Base-by-base conservation (phyloP, 2,329 filamentous ascomycete genomes). In the Alternaria angustiovoidea region DNA sequence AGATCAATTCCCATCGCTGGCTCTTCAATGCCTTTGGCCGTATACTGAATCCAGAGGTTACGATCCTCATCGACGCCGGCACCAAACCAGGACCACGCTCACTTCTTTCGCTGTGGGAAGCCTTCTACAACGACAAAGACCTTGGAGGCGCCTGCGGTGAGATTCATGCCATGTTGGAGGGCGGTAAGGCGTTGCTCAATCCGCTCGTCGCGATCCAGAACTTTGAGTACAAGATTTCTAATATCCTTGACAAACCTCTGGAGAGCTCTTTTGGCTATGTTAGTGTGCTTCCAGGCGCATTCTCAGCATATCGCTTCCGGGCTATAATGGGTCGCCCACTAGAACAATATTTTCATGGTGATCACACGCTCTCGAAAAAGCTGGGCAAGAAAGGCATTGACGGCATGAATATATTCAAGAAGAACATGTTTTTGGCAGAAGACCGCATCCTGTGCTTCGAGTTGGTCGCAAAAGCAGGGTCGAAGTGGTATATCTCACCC, bases 401-500 rank as follows among this genome's bases (percentile, higher is more conserved):
- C 78, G 94, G 94, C 72, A 98, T 98, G 95, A 98, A 98, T 83
- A 98, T 99, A 80, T 98, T 99, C 91, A 98, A 98, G 86, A 98
- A 98, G 89, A 99, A 99, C 88, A 98, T 99, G 95, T 99, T 98
- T 87, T 94, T 99, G 88, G 95, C 95, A 81, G 95, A 99, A 84
- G 95, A 99, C 89, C 93, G 95, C 88, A 99, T 99, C 84, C 87
- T 99, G 53, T 99, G 95, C 85, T 99, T 98, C 86, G 95, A 99
- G 80, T 84, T 99, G 77, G 95, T 98, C 67, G 95, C 95, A 76
- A 99, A 99, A 84, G 94, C 95, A 54, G 95, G 95, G 67, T 96
- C 94, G 69, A 99, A 99, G 81, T 99, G 95, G 95, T 95, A 99
- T 85, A 81, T 98, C 80, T 94, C 92, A 38, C 36, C 7, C 7